Conservation (phyloP, 805 yeast genomes). For the Candida oleophila region DNA sequence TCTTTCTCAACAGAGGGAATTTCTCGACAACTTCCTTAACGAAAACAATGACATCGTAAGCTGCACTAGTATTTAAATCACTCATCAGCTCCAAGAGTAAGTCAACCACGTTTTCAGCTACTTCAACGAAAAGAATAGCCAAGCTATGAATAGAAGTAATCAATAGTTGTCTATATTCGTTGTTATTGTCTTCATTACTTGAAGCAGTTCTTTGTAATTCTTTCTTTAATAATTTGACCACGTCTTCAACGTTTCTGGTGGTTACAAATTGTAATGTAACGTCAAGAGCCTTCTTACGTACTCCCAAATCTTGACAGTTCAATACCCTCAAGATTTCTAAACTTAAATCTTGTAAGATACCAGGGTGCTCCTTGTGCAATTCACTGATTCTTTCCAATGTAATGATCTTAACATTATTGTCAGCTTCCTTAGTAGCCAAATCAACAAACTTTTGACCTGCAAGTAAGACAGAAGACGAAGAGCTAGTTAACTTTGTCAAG, state of each 20-base stretch:
- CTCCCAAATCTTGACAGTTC: slow-evolving; percentile 87
- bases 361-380: slow-evolving; percentile 72
- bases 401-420: slow-evolving; percentile 90
- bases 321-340: slow-evolving; percentile 85
- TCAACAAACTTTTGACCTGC: slow-evolving; percentile 88
- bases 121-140: slow-evolving; percentile 86
- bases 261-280: slow-evolving; percentile 80
- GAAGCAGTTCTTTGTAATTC: slow-evolving; percentile 77
- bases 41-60: slow-evolving; percentile 86
- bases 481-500: slow-evolving; percentile 58
- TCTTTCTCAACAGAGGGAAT: slow-evolving; percentile 73
- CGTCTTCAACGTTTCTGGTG: slow-evolving; percentile 90
- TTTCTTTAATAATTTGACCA: slow-evolving; percentile 85
- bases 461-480: slow-evolving; percentile 64
- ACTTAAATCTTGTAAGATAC: slow-evolving; percentile 77
- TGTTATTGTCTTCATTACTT: slow-evolving; percentile 72
- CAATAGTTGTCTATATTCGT: slow-evolving; percentile 85
- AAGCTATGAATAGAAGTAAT: slow-evolving; percentile 86
- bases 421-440: slow-evolving; percentile 88
- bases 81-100: slow-evolving; percentile 81
- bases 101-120: slow-evolving; percentile 88
- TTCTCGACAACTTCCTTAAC: slow-evolving; percentile 93
- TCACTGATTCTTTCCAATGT: slow-evolving; percentile 84
- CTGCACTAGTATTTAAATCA: slow-evolving; percentile 81
- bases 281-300: slow-evolving; percentile 82